Evolutionary conservation across 2,329 filamentous ascomycete genomes (phyloP).

Genomic region (Neobulgaria alba): DNA sequence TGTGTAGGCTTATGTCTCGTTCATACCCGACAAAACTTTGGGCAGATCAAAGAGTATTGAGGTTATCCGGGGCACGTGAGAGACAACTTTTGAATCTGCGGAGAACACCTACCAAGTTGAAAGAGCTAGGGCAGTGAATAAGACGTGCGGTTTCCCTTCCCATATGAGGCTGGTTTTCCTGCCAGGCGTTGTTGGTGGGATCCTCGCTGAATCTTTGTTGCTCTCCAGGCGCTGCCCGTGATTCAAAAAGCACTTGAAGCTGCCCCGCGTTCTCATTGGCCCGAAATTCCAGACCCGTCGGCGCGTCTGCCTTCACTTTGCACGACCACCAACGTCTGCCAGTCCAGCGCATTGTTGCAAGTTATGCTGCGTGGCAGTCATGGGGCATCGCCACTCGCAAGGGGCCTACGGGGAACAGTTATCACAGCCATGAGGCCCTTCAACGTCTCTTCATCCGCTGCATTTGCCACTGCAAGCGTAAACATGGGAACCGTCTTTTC

Average conservation of each 20-base stretch:
- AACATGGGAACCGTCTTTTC: constrained; percentile 3
- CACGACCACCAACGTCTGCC: constrained; percentile 11
- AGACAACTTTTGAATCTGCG: no score
- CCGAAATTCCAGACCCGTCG: constrained; percentile 3
- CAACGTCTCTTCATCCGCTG: constrained; percentile 11
- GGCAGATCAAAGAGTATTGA: neutral
- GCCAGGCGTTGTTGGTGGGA: no score
- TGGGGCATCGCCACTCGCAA: constrained; percentile 29
- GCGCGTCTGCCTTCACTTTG: constrained; percentile 23
- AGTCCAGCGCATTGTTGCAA: constrained; percentile 17
- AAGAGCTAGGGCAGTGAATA: no score
- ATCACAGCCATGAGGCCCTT: constrained; percentile 16
- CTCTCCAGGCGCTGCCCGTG: no score
- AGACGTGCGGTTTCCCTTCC: no score
- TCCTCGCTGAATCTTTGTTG: no score
- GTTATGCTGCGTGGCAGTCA: constrained; percentile 27
- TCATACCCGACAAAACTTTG: no score
- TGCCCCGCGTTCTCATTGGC: neutral
- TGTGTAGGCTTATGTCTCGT: neutral
- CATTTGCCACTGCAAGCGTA: constrained; percentile 16
- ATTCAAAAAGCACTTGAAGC: neutral
- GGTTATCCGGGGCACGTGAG: no score
- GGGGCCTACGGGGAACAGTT: constrained; percentile 19
- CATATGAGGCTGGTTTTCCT: no score
- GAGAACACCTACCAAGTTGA: no score